Percentiles rank a stretch among this genome's conserved stretches.
Conservation (phyloP, 2,329 filamentous ascomycete genomes). For the Calonectria hongkongensis region DNA sequence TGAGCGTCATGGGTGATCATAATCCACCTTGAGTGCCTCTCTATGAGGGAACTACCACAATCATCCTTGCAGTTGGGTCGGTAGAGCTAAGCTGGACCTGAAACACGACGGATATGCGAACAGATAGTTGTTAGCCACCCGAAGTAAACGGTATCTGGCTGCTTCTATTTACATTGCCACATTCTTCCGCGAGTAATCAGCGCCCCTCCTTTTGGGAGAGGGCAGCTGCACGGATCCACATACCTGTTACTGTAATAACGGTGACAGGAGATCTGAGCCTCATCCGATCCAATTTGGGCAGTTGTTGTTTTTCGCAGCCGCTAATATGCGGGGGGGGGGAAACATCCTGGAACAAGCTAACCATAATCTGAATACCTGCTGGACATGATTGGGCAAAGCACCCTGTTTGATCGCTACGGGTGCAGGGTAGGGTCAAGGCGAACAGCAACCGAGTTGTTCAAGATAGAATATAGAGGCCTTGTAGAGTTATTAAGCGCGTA, state of each 20-base stretch:
- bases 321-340: not conserved
- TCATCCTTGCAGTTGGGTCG: not conserved
- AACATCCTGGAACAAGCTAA: not conserved
- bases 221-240: not conserved
- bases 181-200: not conserved
- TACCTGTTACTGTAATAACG: not conserved
- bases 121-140: not conserved
- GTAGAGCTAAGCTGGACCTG: not conserved
- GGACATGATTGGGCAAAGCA: not conserved
- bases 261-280: not conserved
- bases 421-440: slow-evolving; percentile 4
- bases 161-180: not conserved
- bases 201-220: not conserved
- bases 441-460: not conserved
- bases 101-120: not conserved
- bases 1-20: not conserved
- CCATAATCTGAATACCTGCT: not conserved
- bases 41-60: not conserved
- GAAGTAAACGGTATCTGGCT: not conserved
- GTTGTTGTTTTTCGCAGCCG: too few relatives aligned
- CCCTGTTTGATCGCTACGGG: not conserved
- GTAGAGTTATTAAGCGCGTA: not conserved
- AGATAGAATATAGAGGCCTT: not conserved
- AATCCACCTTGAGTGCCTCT: too few relatives aligned
- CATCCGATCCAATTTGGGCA: not conserved